Evolutionary conservation across 2,329 filamentous ascomycete species (phyloP).

Genomic region (Zymoseptoria crescenta): DNA sequence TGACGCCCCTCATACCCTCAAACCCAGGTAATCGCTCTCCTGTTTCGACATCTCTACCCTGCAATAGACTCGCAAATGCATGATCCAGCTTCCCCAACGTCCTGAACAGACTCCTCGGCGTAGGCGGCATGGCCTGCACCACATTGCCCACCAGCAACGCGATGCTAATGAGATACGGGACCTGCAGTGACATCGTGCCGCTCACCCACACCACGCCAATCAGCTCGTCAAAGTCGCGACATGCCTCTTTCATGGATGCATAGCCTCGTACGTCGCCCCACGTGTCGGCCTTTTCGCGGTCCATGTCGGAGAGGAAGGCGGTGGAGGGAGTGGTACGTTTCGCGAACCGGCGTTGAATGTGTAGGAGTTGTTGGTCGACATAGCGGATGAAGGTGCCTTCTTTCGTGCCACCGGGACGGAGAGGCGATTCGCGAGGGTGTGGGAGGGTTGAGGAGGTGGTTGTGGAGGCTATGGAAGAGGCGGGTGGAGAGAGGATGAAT

Average conservation of each 20-base stretch:
- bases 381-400: slow-evolving; percentile 52
- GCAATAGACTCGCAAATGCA: slow-evolving; percentile 69
- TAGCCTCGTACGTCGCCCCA: slow-evolving; percentile 44
- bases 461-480: slow-evolving; percentile 39
- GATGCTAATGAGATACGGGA: slow-evolving; percentile 73
- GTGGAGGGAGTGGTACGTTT: slow-evolving; percentile 35
- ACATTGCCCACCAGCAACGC: slow-evolving; percentile 66
- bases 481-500: slow-evolving; percentile 44
- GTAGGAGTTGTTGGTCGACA: slow-evolving; percentile 46
- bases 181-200: slow-evolving; percentile 75
- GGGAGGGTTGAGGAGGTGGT: slow-evolving; percentile 37
- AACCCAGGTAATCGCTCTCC: slow-evolving; percentile 63
- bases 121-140: slow-evolving; percentile 62
- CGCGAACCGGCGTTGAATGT: slow-evolving; percentile 46
- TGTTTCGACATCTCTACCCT: slow-evolving; percentile 58
- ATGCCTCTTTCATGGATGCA: slow-evolving; percentile 59
- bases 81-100: slow-evolving; percentile 72
- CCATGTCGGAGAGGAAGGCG: slow-evolving; percentile 13
- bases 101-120: slow-evolving; percentile 60
- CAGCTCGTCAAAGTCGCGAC: slow-evolving; percentile 63
- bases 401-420: slow-evolving; percentile 50
- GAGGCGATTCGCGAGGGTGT: slow-evolving; percentile 44
- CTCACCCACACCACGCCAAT: slow-evolving; percentile 80
- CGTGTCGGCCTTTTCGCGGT: slow-evolving; percentile 29
- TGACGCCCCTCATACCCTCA: slow-evolving; percentile 52